Base-by-base conservation (phyloP, 345 rosid genomes). In the Salix arbutifolia region DNA sequence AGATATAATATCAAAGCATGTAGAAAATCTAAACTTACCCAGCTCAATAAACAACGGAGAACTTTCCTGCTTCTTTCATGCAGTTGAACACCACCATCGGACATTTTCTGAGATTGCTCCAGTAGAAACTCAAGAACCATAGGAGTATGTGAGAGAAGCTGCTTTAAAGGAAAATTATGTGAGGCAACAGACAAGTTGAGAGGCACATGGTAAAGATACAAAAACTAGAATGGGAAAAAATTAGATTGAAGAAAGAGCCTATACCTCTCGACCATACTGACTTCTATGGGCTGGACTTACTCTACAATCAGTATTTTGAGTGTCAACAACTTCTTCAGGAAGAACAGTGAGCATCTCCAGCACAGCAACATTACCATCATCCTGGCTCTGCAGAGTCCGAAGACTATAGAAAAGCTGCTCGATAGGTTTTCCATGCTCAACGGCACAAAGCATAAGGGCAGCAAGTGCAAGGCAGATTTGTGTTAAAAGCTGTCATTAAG, bases 381-480 rank as follows among this genome's bases (percentile, higher is more conserved):
- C 91, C 76, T 91, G 91, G 77, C 83, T 90, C 76, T 88, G 96
- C 75, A 94, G 88, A 83, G 85, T 89, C 88, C 81, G 91, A 6
- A 92, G 92, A 77, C 94, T 91, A 78, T 86, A 91, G 82, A 95
- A 89, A 44, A 92, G 90, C 85, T 91, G 90, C 76, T 91, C 93
- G 78, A 95, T 89, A 37, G 97, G 92, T 80, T 91, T 93, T 53
- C 94, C 91, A 81, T 88, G 90, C 88, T 85, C 93, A 73, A 78
- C 88, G 42, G 96, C 86, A 48, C 89, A 87, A 71, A 92, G 93
- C 60, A 95, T 78, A 78, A 91, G 93, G 74, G 97, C 89, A 56
- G 96, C 90, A 74, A 95, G 94, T 66, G 97, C 97, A 60, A 95
- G 87, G 83, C 97, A 95, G 78, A 95, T 90, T 89, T 95, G 99